These are phyloP conservation scores for Chaetomiaceae sp. DNA, from an alignment of 2,329 filamentous ascomycete genomes.

Conservation along the genomic window DNA sequence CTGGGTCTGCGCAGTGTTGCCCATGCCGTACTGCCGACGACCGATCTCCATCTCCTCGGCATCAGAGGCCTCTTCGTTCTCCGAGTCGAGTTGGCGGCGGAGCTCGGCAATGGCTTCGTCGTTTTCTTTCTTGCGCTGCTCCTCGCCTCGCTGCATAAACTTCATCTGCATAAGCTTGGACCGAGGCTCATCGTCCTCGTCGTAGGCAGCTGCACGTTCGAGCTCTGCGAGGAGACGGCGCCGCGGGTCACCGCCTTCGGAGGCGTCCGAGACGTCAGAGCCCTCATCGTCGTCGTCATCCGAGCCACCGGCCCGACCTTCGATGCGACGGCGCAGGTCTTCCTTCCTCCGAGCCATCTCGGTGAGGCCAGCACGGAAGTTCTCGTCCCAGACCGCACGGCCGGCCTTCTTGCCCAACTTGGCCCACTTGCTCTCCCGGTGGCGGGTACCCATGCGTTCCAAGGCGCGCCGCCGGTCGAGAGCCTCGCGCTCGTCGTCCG, in stretches of 20 bases:
- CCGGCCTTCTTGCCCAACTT: conserved; percentile 77
- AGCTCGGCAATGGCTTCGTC: conserved; percentile 70
- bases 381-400: conserved; percentile 81
- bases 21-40: conserved; percentile 62
- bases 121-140: conserved; percentile 70
- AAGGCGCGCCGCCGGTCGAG: conserved; percentile 72
- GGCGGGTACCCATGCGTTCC: conserved; percentile 79
- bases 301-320: conserved; percentile 52
- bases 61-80: conserved; percentile 46
- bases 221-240: conserved; percentile 46
- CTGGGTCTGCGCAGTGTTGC: conserved; percentile 25
- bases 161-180: conserved; percentile 77
- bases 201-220: conserved; percentile 41
- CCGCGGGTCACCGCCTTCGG: conserved; percentile 53
- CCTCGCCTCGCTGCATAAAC: conserved; percentile 91
- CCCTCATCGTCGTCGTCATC: conserved; percentile 39
- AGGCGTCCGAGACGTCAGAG: conserved; percentile 53
- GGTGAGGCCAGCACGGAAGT: conserved; percentile 69
- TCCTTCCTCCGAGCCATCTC: conserved; percentile 82
- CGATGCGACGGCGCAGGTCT: conserved; percentile 73
- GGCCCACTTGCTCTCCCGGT: conserved; percentile 88
- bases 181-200: conserved; percentile 50
- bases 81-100: conserved; percentile 65
- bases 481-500: conserved; percentile 60
- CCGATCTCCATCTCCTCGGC: conserved; percentile 59